Conservation (phyloP, 1,284 basidiomycete genomes). For the Abortiporus biennis region DNA sequence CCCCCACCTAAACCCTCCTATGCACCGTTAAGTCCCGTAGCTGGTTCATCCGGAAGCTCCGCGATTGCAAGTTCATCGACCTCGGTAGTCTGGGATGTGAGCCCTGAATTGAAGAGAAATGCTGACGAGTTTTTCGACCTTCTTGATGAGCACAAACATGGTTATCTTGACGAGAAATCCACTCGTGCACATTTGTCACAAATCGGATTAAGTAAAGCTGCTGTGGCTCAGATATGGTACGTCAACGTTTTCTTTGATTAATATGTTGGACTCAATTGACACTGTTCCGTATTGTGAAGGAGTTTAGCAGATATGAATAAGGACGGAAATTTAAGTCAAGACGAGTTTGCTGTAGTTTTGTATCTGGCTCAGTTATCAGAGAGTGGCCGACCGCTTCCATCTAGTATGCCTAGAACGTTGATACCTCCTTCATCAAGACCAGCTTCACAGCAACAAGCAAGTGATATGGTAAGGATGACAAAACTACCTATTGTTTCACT, state of each 20-base stretch:
- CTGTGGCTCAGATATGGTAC: conserved; percentile 19
- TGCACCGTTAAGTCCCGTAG: not conserved
- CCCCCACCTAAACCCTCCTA: not conserved
- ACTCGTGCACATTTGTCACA: conserved; percentile 18
- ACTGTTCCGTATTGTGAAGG: too few species aligned
- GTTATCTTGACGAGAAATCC: conserved; percentile 15
- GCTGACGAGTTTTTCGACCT: conserved; percentile 21
- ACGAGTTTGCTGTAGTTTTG: conserved; percentile 20
- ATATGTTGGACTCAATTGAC: too few species aligned
- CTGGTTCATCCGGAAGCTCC: not conserved
- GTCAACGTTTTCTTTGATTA: too few species aligned
- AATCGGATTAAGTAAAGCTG: conserved; percentile 11
- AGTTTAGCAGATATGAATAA: conserved; percentile 16
- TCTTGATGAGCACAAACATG: conserved; percentile 18
- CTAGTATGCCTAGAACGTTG: conserved; percentile 9
- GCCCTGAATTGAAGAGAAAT: conserved; percentile 13
- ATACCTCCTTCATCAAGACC: conserved; percentile 4
- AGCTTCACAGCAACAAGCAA: too few species aligned
- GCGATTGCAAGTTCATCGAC: not conserved
- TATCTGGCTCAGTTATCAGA: conserved; percentile 17
- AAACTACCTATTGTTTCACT: too few species aligned
- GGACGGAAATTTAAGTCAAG: conserved; percentile 18
- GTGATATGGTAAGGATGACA: too few species aligned
- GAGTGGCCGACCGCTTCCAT: conserved; percentile 15
- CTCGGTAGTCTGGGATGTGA: conserved; percentile 13